Conservation (phyloP, 352 stramenopile genomes). For the Pythium phragmiticola region DNA sequence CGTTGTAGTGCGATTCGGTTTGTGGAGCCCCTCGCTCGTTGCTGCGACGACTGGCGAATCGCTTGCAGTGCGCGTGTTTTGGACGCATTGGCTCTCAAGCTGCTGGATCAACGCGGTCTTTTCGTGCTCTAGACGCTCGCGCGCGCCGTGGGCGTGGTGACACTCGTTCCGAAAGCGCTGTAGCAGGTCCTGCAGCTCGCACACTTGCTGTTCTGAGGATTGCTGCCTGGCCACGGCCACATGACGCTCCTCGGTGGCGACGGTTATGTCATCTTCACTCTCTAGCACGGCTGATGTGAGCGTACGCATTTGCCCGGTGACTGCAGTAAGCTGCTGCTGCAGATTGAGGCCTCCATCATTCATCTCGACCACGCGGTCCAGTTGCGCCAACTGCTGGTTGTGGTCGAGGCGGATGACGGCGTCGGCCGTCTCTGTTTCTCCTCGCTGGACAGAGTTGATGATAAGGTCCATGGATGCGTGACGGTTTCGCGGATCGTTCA, state of each 20-base stretch:
- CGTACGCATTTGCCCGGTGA: conserved; percentile 37
- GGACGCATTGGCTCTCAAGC: conserved; percentile 28
- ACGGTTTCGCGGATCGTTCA: conserved; percentile 41
- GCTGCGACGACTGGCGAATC: neutral
- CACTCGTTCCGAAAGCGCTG: conserved; percentile 47
- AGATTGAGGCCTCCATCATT: conserved; percentile 35
- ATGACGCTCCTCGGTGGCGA: neutral
- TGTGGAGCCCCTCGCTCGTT: neutral
- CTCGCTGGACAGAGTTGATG: conserved; percentile 7
- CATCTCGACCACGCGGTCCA: conserved; percentile 25
- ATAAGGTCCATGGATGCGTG: conserved; percentile 1
- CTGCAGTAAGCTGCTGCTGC: conserved; percentile 38
- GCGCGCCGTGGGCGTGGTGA: conserved; percentile 43
- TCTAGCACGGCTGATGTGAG: neutral
- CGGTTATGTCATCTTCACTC: neutral
- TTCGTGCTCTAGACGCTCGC: conserved; percentile 36
- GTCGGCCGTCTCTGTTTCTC: neutral
- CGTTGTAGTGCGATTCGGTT: neutral
- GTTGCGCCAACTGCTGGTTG: conserved; percentile 21
- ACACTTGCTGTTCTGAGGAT: conserved; percentile 52
- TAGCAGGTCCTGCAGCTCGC: conserved; percentile 51
- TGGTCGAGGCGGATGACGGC: neutral
- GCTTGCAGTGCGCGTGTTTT: conserved; percentile 18
- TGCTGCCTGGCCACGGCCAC: conserved; percentile 21
- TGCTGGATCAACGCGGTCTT: conserved; percentile 40